Percentiles rank a stretch among this genome's conserved stretches.
phyloP scores from a whole-genome alignment of 2,329 filamentous ascomycete genomes.

The Raffaelea deltoideospora region DNA sequence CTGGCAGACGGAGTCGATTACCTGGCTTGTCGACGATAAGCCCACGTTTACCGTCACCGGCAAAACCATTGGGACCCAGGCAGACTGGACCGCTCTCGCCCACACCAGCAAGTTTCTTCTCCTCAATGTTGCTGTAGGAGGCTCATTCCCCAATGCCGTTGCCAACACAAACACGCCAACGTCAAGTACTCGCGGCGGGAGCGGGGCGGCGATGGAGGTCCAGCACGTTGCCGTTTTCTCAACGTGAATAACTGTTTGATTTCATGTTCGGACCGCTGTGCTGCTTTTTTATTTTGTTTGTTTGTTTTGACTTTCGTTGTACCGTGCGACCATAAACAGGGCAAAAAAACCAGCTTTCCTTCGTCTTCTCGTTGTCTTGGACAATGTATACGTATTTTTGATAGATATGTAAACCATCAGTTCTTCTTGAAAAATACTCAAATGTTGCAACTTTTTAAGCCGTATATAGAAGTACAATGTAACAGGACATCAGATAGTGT shows the following conservation, averaged over 20 bases:
- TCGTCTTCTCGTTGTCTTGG: no score
- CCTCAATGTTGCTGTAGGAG: constrained; percentile 40
- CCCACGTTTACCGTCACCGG: constrained; percentile 29
- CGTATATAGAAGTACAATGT: no score
- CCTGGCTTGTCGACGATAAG: constrained; percentile 31
- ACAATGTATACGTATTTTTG: no score
- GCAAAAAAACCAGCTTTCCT: not conserved
- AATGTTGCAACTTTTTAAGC: no score
- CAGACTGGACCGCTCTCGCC: constrained; percentile 33
- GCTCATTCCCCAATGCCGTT: constrained; percentile 22
- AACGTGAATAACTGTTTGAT: constrained; percentile 1
- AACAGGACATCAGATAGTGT: no score
- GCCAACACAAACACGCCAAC: constrained; percentile 23
- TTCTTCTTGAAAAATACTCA: no score
- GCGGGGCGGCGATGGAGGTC: constrained; percentile 34
- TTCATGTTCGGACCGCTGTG: not conserved
- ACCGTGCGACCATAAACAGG: not conserved
- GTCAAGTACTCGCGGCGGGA: constrained; percentile 26
- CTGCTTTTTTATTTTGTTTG: not conserved
- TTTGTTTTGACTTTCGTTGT: not conserved
- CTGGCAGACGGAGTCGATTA: constrained; percentile 33
- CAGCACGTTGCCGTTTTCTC: constrained; percentile 31
- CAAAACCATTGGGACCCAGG: constrained; percentile 25
- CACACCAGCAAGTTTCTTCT: constrained; percentile 36
- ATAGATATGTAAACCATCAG: no score